A percentile compares a stretch with the other conserved stretches of the same genome.
Conservation (phyloP, 2,329 filamentous ascomycete species). For the Trichoderma sp. region DNA sequence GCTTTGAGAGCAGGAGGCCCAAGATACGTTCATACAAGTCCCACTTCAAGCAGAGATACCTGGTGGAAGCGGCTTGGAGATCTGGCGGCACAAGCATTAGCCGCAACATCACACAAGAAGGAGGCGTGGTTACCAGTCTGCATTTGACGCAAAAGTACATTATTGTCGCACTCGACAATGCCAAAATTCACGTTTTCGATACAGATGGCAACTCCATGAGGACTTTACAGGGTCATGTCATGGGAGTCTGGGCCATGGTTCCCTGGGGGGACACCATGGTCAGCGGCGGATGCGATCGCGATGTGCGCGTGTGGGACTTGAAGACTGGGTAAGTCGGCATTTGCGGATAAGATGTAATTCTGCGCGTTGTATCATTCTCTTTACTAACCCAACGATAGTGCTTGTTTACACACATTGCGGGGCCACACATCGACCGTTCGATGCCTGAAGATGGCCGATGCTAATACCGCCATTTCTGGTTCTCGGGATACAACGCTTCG, state of each 20-base stretch:
- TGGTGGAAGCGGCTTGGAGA: constrained; percentile 96
- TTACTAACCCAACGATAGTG: constrained; percentile 52
- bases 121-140: constrained; percentile 93
- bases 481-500: constrained; percentile 92
- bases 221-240: constrained; percentile 91
- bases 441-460: constrained; percentile 96
- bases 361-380: not conserved
- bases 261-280: constrained; percentile 95
- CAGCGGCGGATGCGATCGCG: constrained; percentile 93
- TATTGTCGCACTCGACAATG: constrained; percentile 95
- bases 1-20: constrained; percentile 61
- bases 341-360: not conserved
- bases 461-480: constrained; percentile 91
- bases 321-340: constrained; percentile 72
- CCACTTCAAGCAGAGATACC: constrained; percentile 96
- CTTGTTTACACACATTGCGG: constrained; percentile 78
- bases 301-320: constrained; percentile 97
- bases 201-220: constrained; percentile 85
- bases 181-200: constrained; percentile 97
- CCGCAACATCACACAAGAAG: constrained; percentile 91
- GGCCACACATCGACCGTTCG: constrained; percentile 96
- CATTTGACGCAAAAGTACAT: constrained; percentile 96
- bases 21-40: constrained; percentile 86
- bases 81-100: constrained; percentile 84
- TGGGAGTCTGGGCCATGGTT: constrained; percentile 99